Evolutionary conservation across 192 early-diverging fungal genomes (phyloP).

Genomic region (Chytriomyces confervae): DNA sequence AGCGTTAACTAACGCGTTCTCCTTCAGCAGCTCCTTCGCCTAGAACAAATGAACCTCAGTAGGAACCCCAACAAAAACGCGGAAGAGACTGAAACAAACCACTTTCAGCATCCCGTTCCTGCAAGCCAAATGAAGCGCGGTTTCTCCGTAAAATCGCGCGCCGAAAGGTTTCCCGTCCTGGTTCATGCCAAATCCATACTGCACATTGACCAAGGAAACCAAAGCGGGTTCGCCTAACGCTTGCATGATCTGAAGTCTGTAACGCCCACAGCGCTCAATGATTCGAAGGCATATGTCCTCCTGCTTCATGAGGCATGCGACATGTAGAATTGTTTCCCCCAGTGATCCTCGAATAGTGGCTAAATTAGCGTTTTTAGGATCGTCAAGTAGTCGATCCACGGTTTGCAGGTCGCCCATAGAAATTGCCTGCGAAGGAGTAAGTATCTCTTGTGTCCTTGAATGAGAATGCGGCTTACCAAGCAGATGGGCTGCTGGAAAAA

Average conservation of each 20-base stretch:
- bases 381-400: background rate
- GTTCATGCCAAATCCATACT: constrained; percentile 11
- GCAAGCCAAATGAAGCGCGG: constrained; percentile 23
- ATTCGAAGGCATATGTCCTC: background rate
- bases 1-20: background rate
- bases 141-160: background rate
- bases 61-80: background rate
- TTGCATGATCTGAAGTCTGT: background rate
- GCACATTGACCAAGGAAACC: background rate
- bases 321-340: constrained; percentile 28
- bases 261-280: background rate
- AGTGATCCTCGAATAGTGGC: background rate
- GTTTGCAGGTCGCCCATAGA: background rate
- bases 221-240: background rate
- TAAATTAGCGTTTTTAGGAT: background rate
- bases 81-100: background rate
- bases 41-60: background rate
- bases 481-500: constrained; percentile 19
- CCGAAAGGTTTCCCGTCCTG: background rate
- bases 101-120: constrained; percentile 18
- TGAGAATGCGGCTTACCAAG: background rate
- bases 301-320: constrained; percentile 18
- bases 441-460: background rate
- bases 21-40: background rate
- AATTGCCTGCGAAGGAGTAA: constrained; percentile 5